These are phyloP conservation scores for Vachellia pachyceras DNA, from an alignment of 306 rosid genomes.

Conservation along the genomic window DNA sequence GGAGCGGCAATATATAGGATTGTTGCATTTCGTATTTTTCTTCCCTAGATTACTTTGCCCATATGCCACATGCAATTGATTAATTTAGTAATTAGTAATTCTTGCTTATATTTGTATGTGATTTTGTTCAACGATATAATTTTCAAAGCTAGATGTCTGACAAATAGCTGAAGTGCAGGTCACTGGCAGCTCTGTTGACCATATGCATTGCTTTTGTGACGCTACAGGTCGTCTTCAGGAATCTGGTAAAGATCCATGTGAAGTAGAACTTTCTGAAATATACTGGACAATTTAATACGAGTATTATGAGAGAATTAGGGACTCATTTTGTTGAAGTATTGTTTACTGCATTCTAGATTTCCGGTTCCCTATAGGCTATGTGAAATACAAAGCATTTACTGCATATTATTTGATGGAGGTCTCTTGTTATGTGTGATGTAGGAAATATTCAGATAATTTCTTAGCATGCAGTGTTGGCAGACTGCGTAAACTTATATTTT, in stretches of 20 bases:
- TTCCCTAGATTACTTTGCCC: neutral
- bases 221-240: slow-evolving; percentile 95
- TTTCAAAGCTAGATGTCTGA: neutral
- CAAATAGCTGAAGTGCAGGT: slow-evolving; percentile 38
- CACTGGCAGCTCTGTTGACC: slow-evolving; percentile 74
- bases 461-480: neutral
- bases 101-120: neutral
- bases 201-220: slow-evolving; percentile 78
- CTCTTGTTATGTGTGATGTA: neutral
- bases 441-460: neutral
- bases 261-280: neutral
- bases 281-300: neutral
- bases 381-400: neutral
- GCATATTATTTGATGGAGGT: neutral
- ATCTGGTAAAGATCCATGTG: slow-evolving; percentile 58
- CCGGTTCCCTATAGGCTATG: neutral
- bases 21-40: neutral
- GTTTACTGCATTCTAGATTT: neutral
- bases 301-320: neutral
- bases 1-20: neutral
- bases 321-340: neutral
- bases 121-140: neutral
- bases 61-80: slow-evolving; percentile 1
- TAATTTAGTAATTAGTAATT: neutral
- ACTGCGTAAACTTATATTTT: neutral